A percentile compares a stretch with the other conserved stretches of the same genome.
Conservation (phyloP, 495 filamentous ascomycete species). For the Lepraria neglecta region DNA sequence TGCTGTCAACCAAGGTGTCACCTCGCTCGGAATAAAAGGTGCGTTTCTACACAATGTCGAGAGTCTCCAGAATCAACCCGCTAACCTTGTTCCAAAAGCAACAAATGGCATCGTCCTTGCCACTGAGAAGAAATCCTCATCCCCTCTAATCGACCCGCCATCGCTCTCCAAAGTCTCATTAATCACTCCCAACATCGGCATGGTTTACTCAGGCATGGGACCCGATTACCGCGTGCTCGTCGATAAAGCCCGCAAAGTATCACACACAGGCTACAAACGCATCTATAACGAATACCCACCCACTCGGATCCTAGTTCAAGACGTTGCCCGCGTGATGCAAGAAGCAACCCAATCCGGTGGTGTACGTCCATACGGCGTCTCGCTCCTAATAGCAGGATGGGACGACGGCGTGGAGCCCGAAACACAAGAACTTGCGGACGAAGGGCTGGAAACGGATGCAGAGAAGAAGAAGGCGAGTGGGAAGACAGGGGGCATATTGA, state of each 20-base stretch:
- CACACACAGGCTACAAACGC: slow-evolving; percentile 98
- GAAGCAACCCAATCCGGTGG: slow-evolving; percentile 97
- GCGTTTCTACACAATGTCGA: slow-evolving; percentile 20
- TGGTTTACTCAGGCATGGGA: slow-evolving; percentile 99
- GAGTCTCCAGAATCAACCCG: background rate
- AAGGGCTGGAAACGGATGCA: slow-evolving; percentile 45
- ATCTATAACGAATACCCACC: slow-evolving; percentile 99
- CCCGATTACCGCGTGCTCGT: slow-evolving; percentile 97
- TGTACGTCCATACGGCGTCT: slow-evolving; percentile 97
- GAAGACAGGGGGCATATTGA: slow-evolving; percentile 91
- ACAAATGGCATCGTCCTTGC: slow-evolving; percentile 99
- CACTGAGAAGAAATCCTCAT: slow-evolving; percentile 98
- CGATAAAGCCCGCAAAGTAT: slow-evolving; percentile 95
- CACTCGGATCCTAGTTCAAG: slow-evolving; percentile 96
- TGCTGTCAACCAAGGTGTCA: slow-evolving; percentile 98
- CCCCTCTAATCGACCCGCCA: slow-evolving; percentile 84
- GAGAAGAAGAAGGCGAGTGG: slow-evolving; percentile 60
- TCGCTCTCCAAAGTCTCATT: slow-evolving; percentile 96
- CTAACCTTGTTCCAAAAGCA: slow-evolving; percentile 43
- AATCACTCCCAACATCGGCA: slow-evolving; percentile 98
- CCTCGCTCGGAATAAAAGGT: slow-evolving; percentile 98
- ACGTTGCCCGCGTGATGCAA: slow-evolving; percentile 96
- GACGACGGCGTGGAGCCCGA: slow-evolving; percentile 92
- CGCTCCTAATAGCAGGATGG: slow-evolving; percentile 92
- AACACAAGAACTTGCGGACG: slow-evolving; percentile 42